Evolutionary conservation across 305 asterid genomes (phyloP).

Genomic region (Withania somnifera): DNA sequence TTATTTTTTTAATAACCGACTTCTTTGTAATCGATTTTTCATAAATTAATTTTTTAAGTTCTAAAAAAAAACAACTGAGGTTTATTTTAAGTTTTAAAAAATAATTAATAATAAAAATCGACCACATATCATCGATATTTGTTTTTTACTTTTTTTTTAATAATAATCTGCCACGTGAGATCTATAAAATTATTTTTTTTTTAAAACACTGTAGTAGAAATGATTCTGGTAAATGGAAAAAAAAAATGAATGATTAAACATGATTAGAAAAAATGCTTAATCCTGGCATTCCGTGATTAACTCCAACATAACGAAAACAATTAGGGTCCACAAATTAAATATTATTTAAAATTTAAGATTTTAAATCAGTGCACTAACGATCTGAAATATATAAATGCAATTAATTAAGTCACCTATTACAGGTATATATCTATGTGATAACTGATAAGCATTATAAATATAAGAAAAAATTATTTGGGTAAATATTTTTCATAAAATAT

Average conservation of each 20-base stretch:
- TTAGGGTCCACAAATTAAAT: constrained; percentile 24
- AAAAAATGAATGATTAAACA: not conserved
- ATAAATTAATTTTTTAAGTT: too few species aligned
- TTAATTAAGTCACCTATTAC: not conserved
- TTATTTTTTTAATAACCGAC: too few species aligned
- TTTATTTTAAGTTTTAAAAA: too few species aligned
- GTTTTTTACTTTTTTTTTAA: too few species aligned
- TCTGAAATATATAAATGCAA: not conserved
- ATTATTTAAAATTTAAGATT: not conserved
- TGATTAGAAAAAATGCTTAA: not conserved
- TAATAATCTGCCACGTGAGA: too few species aligned
- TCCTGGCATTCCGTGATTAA: constrained; percentile 27
- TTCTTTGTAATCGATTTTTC: too few species aligned
- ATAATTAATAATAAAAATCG: too few species aligned
- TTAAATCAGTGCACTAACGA: not conserved
- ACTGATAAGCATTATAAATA: not conserved
- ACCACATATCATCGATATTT: too few species aligned
- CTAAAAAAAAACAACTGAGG: too few species aligned
- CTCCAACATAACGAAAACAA: constrained; percentile 32
- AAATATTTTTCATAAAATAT: too few species aligned
- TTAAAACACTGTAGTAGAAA: not conserved
- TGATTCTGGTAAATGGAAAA: not conserved
- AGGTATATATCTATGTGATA: not conserved
- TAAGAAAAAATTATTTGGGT: too few species aligned
- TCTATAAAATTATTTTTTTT: too few species aligned